phyloP scores from a whole-genome alignment of 192 early-diverging fungal species.

The Backusella liffmaniae region DNA sequence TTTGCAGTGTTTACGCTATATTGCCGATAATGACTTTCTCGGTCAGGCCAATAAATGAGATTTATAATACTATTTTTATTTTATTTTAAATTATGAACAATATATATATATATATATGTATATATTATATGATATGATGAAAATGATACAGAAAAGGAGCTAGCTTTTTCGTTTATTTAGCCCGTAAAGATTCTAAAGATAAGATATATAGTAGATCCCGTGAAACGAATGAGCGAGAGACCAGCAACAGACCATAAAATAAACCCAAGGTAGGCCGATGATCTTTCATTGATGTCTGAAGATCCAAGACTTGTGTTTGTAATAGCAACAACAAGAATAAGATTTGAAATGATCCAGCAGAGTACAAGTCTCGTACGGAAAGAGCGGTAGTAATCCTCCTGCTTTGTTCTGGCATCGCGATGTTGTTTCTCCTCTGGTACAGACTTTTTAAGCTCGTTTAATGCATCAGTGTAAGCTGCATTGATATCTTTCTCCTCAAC shows the following conservation, averaged over 20 bases:
- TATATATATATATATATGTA: too few relatives aligned
- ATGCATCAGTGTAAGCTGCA: conserved; percentile 74
- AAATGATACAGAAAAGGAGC: not conserved
- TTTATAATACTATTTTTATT: too few relatives aligned
- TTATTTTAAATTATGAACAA: not conserved
- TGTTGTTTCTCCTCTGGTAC: conserved; percentile 48
- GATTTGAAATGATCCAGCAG: conserved; percentile 80
- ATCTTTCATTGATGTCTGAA: conserved; percentile 28
- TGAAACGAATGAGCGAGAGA: conserved; percentile 65
- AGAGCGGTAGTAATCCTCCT: conserved; percentile 76
- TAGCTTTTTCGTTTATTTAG: conserved; percentile 10
- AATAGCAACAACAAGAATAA: conserved; percentile 61
- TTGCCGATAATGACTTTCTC: conserved; percentile 58
- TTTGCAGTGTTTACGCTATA: conserved; percentile 61
- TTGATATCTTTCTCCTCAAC: conserved; percentile 80
- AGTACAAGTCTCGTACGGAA: conserved; percentile 80
- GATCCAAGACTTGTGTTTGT: conserved; percentile 46
- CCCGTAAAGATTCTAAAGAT: conserved; percentile 58
- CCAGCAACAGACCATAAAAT: conserved; percentile 76
- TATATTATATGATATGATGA: too few relatives aligned
- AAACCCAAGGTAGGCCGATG: conserved; percentile 54
- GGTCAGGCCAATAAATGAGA: conserved; percentile 8
- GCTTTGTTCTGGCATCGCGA: conserved; percentile 68
- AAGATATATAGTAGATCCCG: conserved; percentile 66
- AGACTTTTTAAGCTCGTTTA: conserved; percentile 51